Evolutionary conservation across 2,329 filamentous ascomycete genomes (phyloP), one percentile per base, ranked within the genome.

Genomic region (Sphaerulina populicola): DNA sequence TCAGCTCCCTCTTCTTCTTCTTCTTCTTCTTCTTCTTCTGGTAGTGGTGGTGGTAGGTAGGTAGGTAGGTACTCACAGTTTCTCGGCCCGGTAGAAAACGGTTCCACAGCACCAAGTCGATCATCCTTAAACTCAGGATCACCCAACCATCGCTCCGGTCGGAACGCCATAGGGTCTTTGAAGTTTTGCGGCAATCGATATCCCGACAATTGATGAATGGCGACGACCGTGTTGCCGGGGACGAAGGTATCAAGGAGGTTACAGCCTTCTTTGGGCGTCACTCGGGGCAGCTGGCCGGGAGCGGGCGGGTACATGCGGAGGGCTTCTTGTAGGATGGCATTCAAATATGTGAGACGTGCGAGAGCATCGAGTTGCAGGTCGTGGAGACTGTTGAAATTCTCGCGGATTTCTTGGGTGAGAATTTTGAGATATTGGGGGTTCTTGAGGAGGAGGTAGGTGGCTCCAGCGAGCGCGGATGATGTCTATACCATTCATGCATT

Each of bases 251-350:
- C 60, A 10, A 51, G 43, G 29, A 64, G 55, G 2, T 23, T 37
- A 2, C 46, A 51, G 3, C 63, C 62, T 18, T 18, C 18, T 18
- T 18, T 18, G 18, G 18, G 18, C 2, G 18, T 18, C 2, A 18
- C 4, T 18, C 18, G 18, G 18, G 18, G 18, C 18, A 18, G 18
- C 18, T 18, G 18, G 18, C 18, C 18, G 18, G 18, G 61, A 0
- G 66, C 62, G 0, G 67, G 66, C 4, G 69, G 70, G 47, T 65
- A 69, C 5, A 69, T 50, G 0, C 70, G 58, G 1, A 73, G 57
- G 7, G 56, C 61, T 56, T 70, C 59, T 58, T 66, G 46, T 38
- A 70, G 33, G n/a, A 69, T 63, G 5, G 69, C 70, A 4, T 66
- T 62, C 0, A 72, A 62, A 51, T 71, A 72, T 6, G 53, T 56